Evolutionary conservation across 176 grass and related monocot genomes (phyloP).

Genomic region (Rhynchospora breviuscula): DNA sequence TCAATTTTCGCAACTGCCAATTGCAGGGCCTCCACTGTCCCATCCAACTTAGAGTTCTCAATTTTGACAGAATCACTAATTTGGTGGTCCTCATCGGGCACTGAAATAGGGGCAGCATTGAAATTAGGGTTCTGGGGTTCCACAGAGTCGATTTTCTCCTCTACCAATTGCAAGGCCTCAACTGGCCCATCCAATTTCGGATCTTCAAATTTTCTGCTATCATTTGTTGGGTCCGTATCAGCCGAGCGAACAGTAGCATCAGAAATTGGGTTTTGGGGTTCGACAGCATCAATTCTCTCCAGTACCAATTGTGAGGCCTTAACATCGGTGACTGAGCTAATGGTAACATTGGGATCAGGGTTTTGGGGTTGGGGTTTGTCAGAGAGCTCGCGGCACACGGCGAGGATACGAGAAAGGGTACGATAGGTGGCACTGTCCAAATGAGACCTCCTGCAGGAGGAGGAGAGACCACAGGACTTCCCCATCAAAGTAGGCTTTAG

Average conservation of each 20-base stretch:
- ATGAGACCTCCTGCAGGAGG: conserved; percentile 44
- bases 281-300: not conserved
- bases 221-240: not conserved
- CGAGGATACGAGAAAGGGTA: conserved; percentile 62
- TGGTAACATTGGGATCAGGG: not conserved
- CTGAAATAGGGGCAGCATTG: not conserved
- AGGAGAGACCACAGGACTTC: not conserved
- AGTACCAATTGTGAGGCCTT: not conserved
- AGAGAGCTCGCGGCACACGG: conserved; percentile 44
- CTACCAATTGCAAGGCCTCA: not conserved
- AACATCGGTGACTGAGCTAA: not conserved
- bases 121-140: not conserved
- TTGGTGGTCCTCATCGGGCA: not conserved
- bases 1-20: conserved; percentile 21
- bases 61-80: not conserved
- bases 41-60: conserved; percentile 2
- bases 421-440: conserved; percentile 66
- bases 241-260: not conserved
- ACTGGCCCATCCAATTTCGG: conserved; percentile 8
- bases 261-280: not conserved
- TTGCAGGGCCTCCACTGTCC: conserved; percentile 31
- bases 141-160: not conserved
- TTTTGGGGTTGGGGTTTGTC: not conserved
- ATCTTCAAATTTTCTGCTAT: not conserved
- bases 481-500: conserved; percentile 15